Evolutionary conservation across 2,329 filamentous ascomycete species (phyloP), one percentile per base, ranked within the genome.

Genomic region (Amauroascus verrucosus): DNA sequence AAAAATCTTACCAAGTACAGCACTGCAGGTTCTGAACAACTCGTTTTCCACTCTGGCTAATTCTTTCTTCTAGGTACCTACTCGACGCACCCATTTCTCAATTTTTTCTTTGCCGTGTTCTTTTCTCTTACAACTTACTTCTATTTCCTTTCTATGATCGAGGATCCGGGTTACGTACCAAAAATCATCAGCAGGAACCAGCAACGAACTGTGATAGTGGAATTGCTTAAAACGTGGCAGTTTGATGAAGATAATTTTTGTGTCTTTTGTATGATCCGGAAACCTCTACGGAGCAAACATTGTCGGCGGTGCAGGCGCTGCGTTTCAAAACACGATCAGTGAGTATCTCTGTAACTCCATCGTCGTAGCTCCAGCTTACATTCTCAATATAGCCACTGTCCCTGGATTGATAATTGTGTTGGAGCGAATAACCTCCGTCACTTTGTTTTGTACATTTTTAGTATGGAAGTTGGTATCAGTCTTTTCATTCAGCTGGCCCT

Each of bases 311-410:
- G 93, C 67, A 82, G 86, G 63, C 85, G 91, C 59, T 98, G 93
- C 67, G 87, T 98, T 51, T 89, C 91, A 52, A 95, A 94, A 70
- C 88, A 95, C 71, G 93, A 98, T 66, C 93, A 98, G 88, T 94
- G 72, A 77, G 87, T 77, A 28, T 37, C 11, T 45, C 13, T 16
- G 9, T 6, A 16, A 44, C 18, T n/a, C 48, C 14, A 14, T 26
- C 38, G 11, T 16, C 9, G 47, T 50, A 18, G 11, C n/a, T 16
- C 9, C 58, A 43, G 58, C 53, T 30, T 18, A 50, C n/a, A n/a
- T n/a, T n/a, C 30, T 49, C 2, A 11, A 43, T n/a, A 30, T 59
- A 94, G 88, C 65, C 93, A 98, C 66, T 98, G 93, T 64, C 93
- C 93, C 0, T 98, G 93, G 93, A 87, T 97, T 22, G 86, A 95